Evolutionary conservation across 2,329 filamentous ascomycete species (phyloP).

Genomic region (Karstenula rhodostoma): DNA sequence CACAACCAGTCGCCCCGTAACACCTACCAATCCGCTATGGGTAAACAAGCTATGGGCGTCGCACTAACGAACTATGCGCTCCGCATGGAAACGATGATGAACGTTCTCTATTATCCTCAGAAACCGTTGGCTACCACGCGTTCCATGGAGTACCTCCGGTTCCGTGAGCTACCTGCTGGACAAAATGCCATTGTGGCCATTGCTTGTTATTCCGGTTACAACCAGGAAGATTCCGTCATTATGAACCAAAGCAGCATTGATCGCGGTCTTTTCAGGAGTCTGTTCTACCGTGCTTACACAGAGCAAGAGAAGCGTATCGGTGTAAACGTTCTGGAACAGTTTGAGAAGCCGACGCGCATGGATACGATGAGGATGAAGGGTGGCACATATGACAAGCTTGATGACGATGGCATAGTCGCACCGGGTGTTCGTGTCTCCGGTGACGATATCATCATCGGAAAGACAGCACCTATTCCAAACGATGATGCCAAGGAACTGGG

Average conservation of each 20-base stretch:
- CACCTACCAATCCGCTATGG: constrained; percentile 99
- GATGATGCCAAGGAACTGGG: constrained; percentile 88
- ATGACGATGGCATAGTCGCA: constrained; percentile 93
- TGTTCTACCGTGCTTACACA: constrained; percentile 97
- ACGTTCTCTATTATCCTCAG: constrained; percentile 98
- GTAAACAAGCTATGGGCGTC: constrained; percentile 99
- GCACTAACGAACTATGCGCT: constrained; percentile 97
- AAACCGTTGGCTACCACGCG: constrained; percentile 95
- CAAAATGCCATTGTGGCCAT: constrained; percentile 99
- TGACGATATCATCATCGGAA: constrained; percentile 98
- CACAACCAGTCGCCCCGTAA: constrained; percentile 99
- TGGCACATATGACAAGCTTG: constrained; percentile 95
- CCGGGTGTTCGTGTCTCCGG: constrained; percentile 94
- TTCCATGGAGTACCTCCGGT: constrained; percentile 98
- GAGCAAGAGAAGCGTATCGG: constrained; percentile 97
- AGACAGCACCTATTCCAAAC: constrained; percentile 92
- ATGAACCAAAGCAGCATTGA: constrained; percentile 99
- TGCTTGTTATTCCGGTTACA: constrained; percentile 96
- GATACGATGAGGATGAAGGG: constrained; percentile 94
- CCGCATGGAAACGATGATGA: constrained; percentile 99
- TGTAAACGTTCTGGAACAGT: constrained; percentile 89
- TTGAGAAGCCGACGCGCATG: constrained; percentile 90
- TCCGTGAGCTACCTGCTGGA: constrained; percentile 93
- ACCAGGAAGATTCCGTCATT: constrained; percentile 99
- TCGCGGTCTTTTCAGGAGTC: constrained; percentile 92